These are phyloP conservation scores for Vigna nakashimae DNA, from an alignment of 306 rosid genomes.

Conservation along the genomic window DNA sequence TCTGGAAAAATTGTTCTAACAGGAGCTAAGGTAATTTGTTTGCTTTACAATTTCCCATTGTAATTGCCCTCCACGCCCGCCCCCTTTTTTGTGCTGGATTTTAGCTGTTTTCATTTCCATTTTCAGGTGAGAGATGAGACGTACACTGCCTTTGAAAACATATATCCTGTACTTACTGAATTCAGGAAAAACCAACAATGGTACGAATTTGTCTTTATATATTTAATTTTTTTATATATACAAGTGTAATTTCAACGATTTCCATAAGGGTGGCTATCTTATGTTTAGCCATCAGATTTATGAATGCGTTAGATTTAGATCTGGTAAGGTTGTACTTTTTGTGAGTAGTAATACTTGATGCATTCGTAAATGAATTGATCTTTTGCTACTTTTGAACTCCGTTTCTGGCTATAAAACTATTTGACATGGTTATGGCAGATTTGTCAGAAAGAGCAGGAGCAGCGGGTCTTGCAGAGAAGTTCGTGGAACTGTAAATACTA, in stretches of 20 bases:
- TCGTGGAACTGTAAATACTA: conserved; percentile 54
- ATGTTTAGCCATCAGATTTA: background rate
- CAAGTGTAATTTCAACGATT: conserved; percentile 8
- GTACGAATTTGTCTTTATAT: conserved; percentile 47
- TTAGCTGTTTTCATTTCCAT: background rate
- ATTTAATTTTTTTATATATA: background rate
- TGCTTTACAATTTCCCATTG: background rate
- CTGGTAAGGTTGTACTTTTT: background rate
- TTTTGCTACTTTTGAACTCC: background rate
- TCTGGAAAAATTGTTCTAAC: conserved; percentile 97
- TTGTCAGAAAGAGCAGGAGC: conserved; percentile 35
- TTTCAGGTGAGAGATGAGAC: conserved; percentile 90
- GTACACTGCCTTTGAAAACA: conserved; percentile 92
- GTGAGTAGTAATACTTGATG: background rate
- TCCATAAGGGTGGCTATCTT: background rate
- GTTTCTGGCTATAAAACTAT: background rate
- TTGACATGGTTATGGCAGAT: conserved; percentile 51
- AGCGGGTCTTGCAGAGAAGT: conserved; percentile 22
- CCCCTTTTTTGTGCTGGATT: background rate
- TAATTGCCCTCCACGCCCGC: too few species aligned
- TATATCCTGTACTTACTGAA: conserved; percentile 90
- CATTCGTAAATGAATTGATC: background rate
- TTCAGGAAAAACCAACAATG: conserved; percentile 95
- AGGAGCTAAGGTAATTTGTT: conserved; percentile 85
- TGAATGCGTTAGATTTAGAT: conserved; percentile 3